phyloP scores from a whole-genome alignment of 1,284 basidiomycete genomes.

The Fomitopsis palustris region DNA sequence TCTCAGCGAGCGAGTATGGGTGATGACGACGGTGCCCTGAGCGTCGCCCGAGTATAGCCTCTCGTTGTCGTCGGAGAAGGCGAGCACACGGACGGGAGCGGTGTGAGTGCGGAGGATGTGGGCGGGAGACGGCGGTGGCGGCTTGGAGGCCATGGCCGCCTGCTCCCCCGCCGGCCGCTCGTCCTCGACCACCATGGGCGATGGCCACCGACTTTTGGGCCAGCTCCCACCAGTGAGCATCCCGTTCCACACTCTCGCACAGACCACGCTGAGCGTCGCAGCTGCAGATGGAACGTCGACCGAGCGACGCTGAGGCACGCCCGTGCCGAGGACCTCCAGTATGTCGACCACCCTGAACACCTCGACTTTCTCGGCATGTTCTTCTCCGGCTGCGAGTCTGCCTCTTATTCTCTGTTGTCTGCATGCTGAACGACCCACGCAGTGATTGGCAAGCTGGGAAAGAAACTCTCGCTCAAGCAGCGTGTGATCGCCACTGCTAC shows the following conservation, averaged over 20 bases:
- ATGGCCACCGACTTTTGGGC: slow-evolving; percentile 80
- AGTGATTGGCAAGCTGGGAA: slow-evolving; percentile 88
- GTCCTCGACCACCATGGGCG: background rate
- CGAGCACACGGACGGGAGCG: slow-evolving; percentile 52
- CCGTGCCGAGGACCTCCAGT: slow-evolving; percentile 72
- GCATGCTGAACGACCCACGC: slow-evolving; percentile 2
- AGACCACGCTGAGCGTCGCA: slow-evolving; percentile 25
- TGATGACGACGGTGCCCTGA: slow-evolving; percentile 67
- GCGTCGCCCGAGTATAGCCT: slow-evolving; percentile 81
- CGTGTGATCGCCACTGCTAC: slow-evolving; percentile 90
- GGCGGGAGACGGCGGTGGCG: slow-evolving; percentile 49
- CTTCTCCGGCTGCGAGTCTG: slow-evolving; percentile 71
- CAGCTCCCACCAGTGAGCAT: slow-evolving; percentile 67
- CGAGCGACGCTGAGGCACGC: slow-evolving; percentile 70
- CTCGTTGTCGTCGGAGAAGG: slow-evolving; percentile 66
- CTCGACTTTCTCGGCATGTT: slow-evolving; percentile 81
- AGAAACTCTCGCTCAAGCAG: slow-evolving; percentile 82
- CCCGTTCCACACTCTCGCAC: background rate
- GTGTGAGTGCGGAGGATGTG: slow-evolving; percentile 77
- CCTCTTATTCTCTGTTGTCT: background rate
- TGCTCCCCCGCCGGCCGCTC: background rate
- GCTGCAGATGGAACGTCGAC: slow-evolving; percentile 88
- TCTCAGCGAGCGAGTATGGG: slow-evolving; percentile 70
- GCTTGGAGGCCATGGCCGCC: slow-evolving; percentile 2
- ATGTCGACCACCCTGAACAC: slow-evolving; percentile 71